Base-by-base conservation (phyloP, 495 filamentous ascomycete genomes). In the Cenococcum geophilum region DNA sequence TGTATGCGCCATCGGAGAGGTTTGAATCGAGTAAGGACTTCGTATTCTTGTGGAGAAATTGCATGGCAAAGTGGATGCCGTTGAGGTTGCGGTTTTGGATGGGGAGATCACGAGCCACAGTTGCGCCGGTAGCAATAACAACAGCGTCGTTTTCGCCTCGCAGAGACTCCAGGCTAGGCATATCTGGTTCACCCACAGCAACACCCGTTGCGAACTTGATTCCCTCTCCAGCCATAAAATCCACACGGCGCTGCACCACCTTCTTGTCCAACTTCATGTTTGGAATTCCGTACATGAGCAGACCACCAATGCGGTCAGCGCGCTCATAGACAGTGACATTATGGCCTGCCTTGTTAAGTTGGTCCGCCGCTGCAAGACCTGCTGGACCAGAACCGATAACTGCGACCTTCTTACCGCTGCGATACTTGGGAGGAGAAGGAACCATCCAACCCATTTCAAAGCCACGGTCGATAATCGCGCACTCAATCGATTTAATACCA, bases 181-280 rank as follows among this genome's bases (percentile, higher is more conserved):
- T 74, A 57, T 95, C 89, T 67, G 93, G 89, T 67, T 92, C 85
- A 32, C 92, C 93, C 66, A 99, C 80, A 27, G 85, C 73, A 48
- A 87, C 82, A 64, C 85, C 82, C 27, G 90, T 88, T 68, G 87
- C 84, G 72, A 95, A 97, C 57, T 83, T 79, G 71, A 97, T 75
- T 36, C 93, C 95, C 75, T 99, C 93, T 11, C 84, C 85, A 55
- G 87, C 88, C 91, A 99, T 96, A 75, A 99, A 87, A 75, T 99
- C 88, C 21, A 93, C 90, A 70, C 93, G 88, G 53, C 93, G 89
- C 80, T 97, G 90, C 53, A 99, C 93, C 59, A 99, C 82, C 71
- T 89, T 90, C 82, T 99, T 99, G 82, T 99, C 93, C 32, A 99
- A 86, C 80, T 99, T 99, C 93, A 99, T 99, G 81, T 99, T 99